Evolutionary conservation across 495 filamentous ascomycete genomes (phyloP).

Genomic region (Penicillium ochrochloron): DNA sequence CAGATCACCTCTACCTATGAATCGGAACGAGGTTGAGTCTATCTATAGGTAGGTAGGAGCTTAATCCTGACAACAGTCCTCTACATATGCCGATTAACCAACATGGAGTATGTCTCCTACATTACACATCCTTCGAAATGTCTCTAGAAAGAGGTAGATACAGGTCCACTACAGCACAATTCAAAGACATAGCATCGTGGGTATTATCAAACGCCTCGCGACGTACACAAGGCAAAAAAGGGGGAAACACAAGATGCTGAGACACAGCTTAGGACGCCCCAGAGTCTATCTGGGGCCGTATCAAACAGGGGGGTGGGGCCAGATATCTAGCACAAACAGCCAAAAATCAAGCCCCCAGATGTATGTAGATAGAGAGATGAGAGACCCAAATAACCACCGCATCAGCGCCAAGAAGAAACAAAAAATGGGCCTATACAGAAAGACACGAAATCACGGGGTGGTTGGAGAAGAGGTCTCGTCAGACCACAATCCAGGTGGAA

Average conservation of each 20-base stretch:
- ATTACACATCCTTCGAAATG: background rate
- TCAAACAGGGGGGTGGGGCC: conserved; percentile 4
- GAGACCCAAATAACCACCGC: conserved; percentile 7
- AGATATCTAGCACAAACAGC: background rate
- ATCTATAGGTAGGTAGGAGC: too few relatives aligned
- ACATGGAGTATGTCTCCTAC: too few relatives aligned
- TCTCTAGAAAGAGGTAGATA: background rate
- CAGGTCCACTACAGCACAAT: conserved; percentile 5
- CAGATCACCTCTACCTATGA: background rate
- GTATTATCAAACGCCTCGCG: conserved; percentile 37
- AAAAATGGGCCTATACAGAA: conserved; percentile 26
- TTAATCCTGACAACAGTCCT: too few relatives aligned
- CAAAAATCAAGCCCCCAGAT: background rate
- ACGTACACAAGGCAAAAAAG: conserved; percentile 17
- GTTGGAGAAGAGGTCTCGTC: conserved; percentile 5
- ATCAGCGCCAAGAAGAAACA: conserved; percentile 13
- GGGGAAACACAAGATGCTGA: conserved; percentile 39
- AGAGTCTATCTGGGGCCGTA: conserved; percentile 31
- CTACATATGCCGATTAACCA: too few relatives aligned
- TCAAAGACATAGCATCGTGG: conserved; percentile 32
- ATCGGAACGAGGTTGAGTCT: too few relatives aligned
- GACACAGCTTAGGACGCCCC: conserved; percentile 53
- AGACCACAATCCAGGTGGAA: conserved; percentile 24
- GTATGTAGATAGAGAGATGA: conserved; percentile 5
- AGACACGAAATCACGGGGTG: conserved; percentile 7